A percentile compares a stretch with the other conserved stretches of the same genome.
phyloP scores from a whole-genome alignment of 768 basidiomycete genomes.

The Tulasnella calospora region DNA sequence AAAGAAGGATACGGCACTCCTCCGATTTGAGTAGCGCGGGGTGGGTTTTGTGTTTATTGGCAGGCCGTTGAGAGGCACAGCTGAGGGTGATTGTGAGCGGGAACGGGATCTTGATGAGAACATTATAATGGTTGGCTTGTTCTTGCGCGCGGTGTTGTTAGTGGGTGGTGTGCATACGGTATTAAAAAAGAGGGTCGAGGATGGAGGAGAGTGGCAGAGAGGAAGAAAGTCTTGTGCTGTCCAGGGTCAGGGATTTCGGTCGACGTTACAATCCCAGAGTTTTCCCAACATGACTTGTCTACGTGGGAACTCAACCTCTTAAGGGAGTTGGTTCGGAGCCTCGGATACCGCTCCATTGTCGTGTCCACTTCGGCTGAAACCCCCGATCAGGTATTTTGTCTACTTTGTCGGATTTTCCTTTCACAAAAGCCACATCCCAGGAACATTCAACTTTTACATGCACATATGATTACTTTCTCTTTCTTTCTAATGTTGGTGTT shows the following conservation, averaged over 20 bases:
- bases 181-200: not conserved
- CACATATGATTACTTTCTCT: not conserved
- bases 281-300: not conserved
- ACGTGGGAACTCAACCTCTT: not conserved
- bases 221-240: not conserved
- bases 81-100: not conserved
- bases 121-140: not conserved
- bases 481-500: not conserved
- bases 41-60: conserved; percentile 25
- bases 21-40: not conserved
- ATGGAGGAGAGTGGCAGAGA: not conserved
- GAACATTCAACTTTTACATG: not conserved
- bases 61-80: not conserved
- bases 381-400: not conserved
- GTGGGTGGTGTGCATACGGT: not conserved
- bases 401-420: not conserved
- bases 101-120: not conserved
- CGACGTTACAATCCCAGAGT: not conserved
- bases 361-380: not conserved
- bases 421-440: not conserved
- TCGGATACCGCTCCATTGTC: not conserved
- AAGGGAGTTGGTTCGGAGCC: not conserved
- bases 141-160: not conserved
- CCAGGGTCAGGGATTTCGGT: not conserved
- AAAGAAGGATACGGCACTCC: conserved; percentile 25